A percentile compares a stretch with the other conserved stretches of the same genome.
These are phyloP conservation scores for Polygonum maritimum DNA, from an alignment of 148 eudicot species.

Conservation along the genomic window DNA sequence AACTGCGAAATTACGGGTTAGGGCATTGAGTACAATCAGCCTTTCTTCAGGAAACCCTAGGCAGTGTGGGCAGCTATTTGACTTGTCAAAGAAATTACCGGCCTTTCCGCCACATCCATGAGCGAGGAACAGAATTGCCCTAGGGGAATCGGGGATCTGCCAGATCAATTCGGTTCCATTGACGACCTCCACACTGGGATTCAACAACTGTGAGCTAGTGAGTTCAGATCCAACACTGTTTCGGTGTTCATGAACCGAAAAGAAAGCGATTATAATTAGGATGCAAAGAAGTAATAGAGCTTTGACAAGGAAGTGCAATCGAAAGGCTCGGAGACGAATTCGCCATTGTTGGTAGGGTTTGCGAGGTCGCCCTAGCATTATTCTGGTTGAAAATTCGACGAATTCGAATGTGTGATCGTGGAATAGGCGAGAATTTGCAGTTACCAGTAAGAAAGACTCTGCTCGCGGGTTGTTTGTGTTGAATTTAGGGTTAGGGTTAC, in stretches of 20 bases:
- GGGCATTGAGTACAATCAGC: slow-evolving; percentile 53
- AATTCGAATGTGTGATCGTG: background rate
- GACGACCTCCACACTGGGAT: slow-evolving; percentile 43
- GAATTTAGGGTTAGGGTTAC: background rate
- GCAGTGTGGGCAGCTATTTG: slow-evolving; percentile 48
- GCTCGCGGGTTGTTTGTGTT: background rate
- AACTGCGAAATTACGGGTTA: slow-evolving; percentile 55
- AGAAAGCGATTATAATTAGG: background rate
- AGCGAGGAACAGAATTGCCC: slow-evolving; percentile 75
- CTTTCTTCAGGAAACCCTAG: slow-evolving; percentile 91
- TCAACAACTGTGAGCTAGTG: background rate
- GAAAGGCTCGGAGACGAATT: background rate
- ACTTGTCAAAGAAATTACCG: slow-evolving; percentile 62
- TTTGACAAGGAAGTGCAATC: background rate
- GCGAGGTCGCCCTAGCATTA: background rate
- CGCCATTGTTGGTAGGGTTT: background rate
- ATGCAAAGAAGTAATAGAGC: background rate
- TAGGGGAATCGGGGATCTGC: slow-evolving; percentile 65
- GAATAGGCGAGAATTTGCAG: background rate
- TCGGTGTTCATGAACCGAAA: background rate
- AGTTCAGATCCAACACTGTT: background rate
- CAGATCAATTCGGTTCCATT: slow-evolving; percentile 67
- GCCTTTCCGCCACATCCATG: slow-evolving; percentile 85
- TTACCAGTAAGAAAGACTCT: background rate
- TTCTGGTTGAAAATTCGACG: background rate